Base-by-base conservation (phyloP, 2,329 filamentous ascomycete genomes). In the Penicillium sp. region DNA sequence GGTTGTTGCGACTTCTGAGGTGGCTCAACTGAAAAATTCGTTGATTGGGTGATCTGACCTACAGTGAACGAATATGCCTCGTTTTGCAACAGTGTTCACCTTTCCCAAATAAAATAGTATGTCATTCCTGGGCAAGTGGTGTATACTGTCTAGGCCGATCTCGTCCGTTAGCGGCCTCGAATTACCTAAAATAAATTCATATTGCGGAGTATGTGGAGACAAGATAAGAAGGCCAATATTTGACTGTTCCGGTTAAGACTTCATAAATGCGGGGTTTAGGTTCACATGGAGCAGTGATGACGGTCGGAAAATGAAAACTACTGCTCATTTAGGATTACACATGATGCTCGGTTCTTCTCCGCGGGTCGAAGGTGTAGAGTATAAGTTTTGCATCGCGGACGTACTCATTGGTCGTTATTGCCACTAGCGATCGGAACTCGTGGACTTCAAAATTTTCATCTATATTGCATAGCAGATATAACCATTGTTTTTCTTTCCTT, bases 191-290 rank as follows among this genome's bases (percentile, higher is more conserved):
- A 3, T 27, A n/a, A 50, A 50, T 23, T 11, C 48, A 23, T 14
- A 11, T 16, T n/a, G 23, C 23, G 23, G 31, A 27, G 29, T 39
- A 50, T 50, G 48, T 50, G 48, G 48, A 37, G 48, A 42, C 13
- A 1, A 4, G 47, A 47, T 47, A 46, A 33, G 13, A 29, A 29
- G 29, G 25, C 23, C 45, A 31, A 35, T 33, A 19, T 48, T 14
- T 33, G n/a, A 27, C n/a, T 48, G 9, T 13, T 23, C 21, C 11
- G 39, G 16, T 27, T 4, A 27, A 45, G 3, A 35, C 10, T 19
- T 25, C 23, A n/a, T 16, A n/a, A 54, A 54, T 58, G 55, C 55
- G 51, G 55, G 55, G 55, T 58, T 52, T 48, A 45, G 26, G 47
- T 58, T 51, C 51, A 50, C 23, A 48, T 35, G 27, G 21, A 27